Conservation (phyloP, 139 green algal species). For the Tetradesmus obliquus region DNA sequence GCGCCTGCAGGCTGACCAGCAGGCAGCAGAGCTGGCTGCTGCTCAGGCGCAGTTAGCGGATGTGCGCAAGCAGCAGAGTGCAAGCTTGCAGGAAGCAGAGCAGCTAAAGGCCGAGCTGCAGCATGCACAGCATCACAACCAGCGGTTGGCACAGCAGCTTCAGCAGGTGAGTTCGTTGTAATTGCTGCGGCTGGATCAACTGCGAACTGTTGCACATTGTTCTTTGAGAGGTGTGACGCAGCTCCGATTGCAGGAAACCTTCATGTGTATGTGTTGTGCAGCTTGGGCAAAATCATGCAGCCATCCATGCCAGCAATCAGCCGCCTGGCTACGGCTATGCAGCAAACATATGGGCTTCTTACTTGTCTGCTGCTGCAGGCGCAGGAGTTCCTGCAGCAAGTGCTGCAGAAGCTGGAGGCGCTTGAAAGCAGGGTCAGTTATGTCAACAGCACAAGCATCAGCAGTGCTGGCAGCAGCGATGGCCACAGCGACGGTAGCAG, state of each 20-base stretch:
- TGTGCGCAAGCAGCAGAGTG: neutral
- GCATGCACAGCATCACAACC: neutral
- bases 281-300: neutral
- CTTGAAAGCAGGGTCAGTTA: conserved; percentile 21
- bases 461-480: neutral
- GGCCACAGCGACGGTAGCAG: no score
- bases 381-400: neutral
- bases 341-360: neutral
- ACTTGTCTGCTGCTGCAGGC: conserved; percentile 22
- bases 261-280: neutral
- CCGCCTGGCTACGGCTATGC: no score
- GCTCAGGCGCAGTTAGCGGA: neutral
- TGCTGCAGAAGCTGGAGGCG: neutral
- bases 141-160: neutral
- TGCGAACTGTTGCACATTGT: no score
- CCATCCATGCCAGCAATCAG: no score
- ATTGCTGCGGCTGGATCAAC: no score
- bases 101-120: neutral
- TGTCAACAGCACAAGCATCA: conserved; percentile 18
- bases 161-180: neutral
- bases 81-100: neutral
- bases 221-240: neutral
- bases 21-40: neutral
- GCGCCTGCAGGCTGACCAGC: neutral
- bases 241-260: neutral